Evolutionary conservation across 2,329 filamentous ascomycete genomes (phyloP), one percentile per base, ranked within the genome.

Genomic region (Chaetomiaceae sp.): DNA sequence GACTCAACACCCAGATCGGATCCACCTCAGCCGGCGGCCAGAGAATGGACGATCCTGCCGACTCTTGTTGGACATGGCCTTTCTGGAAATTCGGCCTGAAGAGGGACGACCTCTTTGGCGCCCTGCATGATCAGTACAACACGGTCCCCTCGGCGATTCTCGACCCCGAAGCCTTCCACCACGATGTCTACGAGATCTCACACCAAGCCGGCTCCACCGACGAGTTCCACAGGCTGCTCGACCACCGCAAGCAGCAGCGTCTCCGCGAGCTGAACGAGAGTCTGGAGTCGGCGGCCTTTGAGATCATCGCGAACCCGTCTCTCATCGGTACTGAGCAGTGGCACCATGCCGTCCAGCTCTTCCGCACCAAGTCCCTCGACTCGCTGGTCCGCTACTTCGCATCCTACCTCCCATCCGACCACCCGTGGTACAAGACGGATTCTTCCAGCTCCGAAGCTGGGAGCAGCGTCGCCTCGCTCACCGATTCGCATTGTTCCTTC

Each of bases 51-150:
- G 78, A 81, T 50, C 72, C 72, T 20, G 69, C 63, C 65, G 78
- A 80, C 49, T 71, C 71, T 27, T 70, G 66, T 57, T 70, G 66
- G 63, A 69, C 72, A 59, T 82, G 79, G 79, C 79, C 79, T 38
- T 73, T 75, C 60, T 82, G 79, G 78, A 82, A 82, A 65, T 82
- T 82, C 70, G 78, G 77, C 62, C 74, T 82, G 73, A 80, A 78
- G 71, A 73, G 73, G 62, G 73, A 75, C 50, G 78, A 81, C 60
- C 75, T 82, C 65, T 75, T 75, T 63, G 76, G 74, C 47, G 77
- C 73, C 46, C 73, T 82, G 12, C 77, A 82, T 60, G 75, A 80
- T 57, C 74, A 76, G 62, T 82, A 81, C 68, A 82, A 82, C 66
- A 82, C 79, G 42, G 68, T 81, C 48, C 67, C 74, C 44, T 75